Conservation (phyloP, 1,284 basidiomycete species). For the Tylopilus sp. region DNA sequence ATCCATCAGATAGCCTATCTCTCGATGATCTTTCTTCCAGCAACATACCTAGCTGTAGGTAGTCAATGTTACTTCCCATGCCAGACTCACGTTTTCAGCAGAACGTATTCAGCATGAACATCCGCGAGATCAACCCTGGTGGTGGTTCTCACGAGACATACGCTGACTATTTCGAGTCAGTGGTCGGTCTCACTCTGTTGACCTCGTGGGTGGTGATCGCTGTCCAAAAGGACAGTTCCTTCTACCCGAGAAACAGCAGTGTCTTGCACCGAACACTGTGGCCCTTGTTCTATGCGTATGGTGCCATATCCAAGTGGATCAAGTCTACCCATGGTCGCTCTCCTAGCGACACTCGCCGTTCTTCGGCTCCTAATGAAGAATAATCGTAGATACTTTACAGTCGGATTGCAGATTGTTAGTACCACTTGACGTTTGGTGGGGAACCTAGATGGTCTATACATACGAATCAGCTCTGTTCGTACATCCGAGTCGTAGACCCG, state of each 20-base stretch:
- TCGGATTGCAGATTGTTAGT: too few relatives aligned
- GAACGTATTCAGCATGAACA: conserved; percentile 42
- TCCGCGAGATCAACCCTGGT: conserved; percentile 37
- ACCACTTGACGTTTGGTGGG: too few relatives aligned
- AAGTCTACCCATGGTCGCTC: not conserved
- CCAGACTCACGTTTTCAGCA: conserved; percentile 1
- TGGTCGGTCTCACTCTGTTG: conserved; percentile 12
- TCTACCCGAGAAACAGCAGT: conserved; percentile 4
- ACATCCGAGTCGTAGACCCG: too few relatives aligned
- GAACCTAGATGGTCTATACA: too few relatives aligned
- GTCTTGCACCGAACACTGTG: conserved; percentile 14
- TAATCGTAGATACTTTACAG: not conserved
- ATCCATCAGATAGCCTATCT: conserved; percentile 31
- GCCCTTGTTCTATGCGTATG: conserved; percentile 17
- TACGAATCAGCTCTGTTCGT: too few relatives aligned
- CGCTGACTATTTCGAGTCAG: conserved; percentile 9
- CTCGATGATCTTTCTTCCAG: conserved; percentile 32
- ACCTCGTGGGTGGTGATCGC: conserved; percentile 21
- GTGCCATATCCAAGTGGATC: not conserved
- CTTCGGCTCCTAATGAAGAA: not conserved
- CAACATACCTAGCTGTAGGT: conserved; percentile 40
- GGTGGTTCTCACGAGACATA: conserved; percentile 4
- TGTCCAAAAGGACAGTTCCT: conserved; percentile 10
- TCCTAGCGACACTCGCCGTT: not conserved
- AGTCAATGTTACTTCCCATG: not conserved